These are phyloP conservation scores for Xylaria curta DNA, from an alignment of 495 filamentous ascomycete genomes.

Conservation along the genomic window DNA sequence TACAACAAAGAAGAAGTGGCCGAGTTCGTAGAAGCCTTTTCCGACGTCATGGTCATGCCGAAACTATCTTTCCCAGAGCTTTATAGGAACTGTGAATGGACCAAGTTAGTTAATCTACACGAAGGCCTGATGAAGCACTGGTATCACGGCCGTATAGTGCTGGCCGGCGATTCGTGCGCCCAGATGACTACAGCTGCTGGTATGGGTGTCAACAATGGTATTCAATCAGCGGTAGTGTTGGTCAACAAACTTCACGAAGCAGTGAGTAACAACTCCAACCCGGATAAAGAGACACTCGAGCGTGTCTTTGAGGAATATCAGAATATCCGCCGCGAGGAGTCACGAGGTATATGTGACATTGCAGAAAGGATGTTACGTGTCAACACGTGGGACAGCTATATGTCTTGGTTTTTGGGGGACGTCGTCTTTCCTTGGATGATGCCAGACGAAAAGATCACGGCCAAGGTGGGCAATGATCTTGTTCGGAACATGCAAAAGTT, in stretches of 20 bases:
- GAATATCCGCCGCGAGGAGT: constrained; percentile 17
- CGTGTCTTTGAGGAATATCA: constrained; percentile 29
- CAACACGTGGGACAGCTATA: constrained; percentile 26
- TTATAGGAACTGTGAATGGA: constrained; percentile 30
- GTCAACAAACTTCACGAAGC: constrained; percentile 44
- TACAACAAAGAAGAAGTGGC: constrained; percentile 47
- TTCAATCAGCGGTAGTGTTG: constrained; percentile 51
- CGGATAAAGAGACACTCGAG: constrained; percentile 18
- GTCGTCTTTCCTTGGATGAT: constrained; percentile 12
- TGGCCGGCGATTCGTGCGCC: constrained; percentile 60
- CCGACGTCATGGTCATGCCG: constrained; percentile 39
- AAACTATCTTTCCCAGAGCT: constrained; percentile 41
- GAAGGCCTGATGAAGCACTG: constrained; percentile 52
- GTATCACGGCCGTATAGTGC: constrained; percentile 52
- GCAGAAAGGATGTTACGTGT: constrained; percentile 18
- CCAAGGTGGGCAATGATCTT: neutral
- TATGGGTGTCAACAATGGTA: constrained; percentile 40
- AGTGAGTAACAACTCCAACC: neutral
- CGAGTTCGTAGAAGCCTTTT: constrained; percentile 38
- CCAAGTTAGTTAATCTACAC: constrained; percentile 41
- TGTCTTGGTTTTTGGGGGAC: constrained; percentile 10
- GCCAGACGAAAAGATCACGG: neutral
- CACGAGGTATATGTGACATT: neutral
- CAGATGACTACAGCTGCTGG: constrained; percentile 51
- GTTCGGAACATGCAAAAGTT: neutral